Percentiles rank a stretch among this genome's conserved stretches.
Evolutionary conservation across 345 rosid species (phyloP).

Genomic region (Dipteronia dyeriana): DNA sequence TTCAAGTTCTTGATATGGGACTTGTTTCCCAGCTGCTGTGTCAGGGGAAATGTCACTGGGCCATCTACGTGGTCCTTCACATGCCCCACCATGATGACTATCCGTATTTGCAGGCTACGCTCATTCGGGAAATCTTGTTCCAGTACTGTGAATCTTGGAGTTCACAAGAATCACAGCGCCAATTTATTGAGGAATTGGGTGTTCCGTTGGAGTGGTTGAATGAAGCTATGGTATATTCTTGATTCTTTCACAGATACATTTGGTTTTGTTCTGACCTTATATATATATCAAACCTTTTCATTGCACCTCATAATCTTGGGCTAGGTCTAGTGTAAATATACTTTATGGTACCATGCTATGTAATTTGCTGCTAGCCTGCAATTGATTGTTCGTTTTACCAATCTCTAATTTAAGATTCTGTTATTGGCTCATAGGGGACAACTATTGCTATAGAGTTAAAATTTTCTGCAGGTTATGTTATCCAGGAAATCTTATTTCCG

Average conservation of each 20-base stretch:
- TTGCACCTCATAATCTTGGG: conserved; percentile 3
- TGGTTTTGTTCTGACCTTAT: conserved; percentile 19
- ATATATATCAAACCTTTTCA: conserved; percentile 13
- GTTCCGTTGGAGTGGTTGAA: conserved; percentile 87
- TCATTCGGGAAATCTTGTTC: conserved; percentile 84
- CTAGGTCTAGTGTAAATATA: neutral
- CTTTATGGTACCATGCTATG: neutral
- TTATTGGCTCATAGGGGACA: neutral
- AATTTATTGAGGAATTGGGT: conserved; percentile 73
- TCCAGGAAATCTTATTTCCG: neutral
- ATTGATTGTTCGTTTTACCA: neutral
- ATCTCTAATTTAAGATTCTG: neutral
- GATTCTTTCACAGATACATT: conserved; percentile 8
- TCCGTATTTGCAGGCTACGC: conserved; percentile 73
- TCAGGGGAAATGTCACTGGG: conserved; percentile 89
- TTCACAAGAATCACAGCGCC: conserved; percentile 67
- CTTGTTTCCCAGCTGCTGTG: conserved; percentile 82
- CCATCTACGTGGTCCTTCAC: conserved; percentile 90
- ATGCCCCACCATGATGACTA: conserved; percentile 68
- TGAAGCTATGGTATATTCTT: conserved; percentile 79
- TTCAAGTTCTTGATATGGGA: conserved; percentile 92
- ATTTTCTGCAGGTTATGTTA: neutral
- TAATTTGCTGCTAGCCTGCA: neutral
- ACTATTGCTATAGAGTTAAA: neutral
- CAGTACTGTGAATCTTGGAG: conserved; percentile 91